Evolutionary conservation across 2,329 filamentous ascomycete species (phyloP), one percentile per base, ranked within the genome.

Genomic region (Cercospora sojina): DNA sequence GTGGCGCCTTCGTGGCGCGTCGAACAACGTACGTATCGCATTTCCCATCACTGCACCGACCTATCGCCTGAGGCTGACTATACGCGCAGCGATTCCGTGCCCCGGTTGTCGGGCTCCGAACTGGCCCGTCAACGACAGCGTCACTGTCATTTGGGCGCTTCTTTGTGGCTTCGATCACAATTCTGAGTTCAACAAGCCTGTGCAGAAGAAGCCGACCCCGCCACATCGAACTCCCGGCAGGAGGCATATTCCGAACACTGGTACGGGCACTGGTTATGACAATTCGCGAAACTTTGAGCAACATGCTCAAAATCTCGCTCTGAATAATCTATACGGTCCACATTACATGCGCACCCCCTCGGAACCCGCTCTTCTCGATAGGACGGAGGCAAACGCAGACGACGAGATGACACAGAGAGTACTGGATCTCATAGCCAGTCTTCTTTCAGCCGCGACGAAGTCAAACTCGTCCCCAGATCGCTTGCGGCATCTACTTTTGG

Each of bases 81-180:
- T 25, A 9, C 12, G 13, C 20, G 1, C n/a, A 53, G 47, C 8
- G 5, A 55, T 65, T 5, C 59, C 43, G 16, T 67, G 64, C 25
- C 23, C 27, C 7, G 23, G 13, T 5, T 65, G 64, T 31, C 12
- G 31, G 12, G 18, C 27, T 25, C 16, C 31, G 23, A 41, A n/a
- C 16, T 29, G 38, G 9, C 16, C 27, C 35, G 31, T 62, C 31
- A 35, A 61, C 16, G 47, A 56, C 23, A 72, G 76, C 7, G 27
- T 78, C 10, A 74, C 77, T 60, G 32, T 77, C 16, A 75, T 80
- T 49, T 81, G 78, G 78, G 67, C 74, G 4, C 62, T 80, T 1
- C 74, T 82, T 7, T 79, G 75, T 57, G 76, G 75, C 16, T 78
- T 77, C 51, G 80, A 81, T 65, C 60, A 49, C 16, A 56, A 47